Conservation (phyloP, 2,329 filamentous ascomycete species). For the Podosphaera fusca region DNA sequence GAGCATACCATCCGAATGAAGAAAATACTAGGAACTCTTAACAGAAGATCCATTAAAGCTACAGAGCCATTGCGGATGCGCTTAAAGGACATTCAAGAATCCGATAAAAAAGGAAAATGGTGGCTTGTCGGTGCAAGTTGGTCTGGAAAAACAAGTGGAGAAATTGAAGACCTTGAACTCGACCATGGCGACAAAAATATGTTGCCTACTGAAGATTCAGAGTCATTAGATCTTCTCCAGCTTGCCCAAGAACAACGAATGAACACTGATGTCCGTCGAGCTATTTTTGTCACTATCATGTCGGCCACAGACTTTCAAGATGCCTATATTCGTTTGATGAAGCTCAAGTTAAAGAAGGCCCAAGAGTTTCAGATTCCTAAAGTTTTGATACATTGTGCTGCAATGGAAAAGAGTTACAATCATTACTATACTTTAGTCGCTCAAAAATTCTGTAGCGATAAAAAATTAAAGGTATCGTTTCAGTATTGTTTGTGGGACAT, state of each 20-base stretch:
- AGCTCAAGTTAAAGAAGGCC: slow-evolving; percentile 64
- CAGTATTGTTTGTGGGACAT: slow-evolving; percentile 71
- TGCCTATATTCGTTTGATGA: slow-evolving; percentile 55
- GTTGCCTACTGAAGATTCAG: slow-evolving; percentile 14
- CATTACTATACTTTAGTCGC: slow-evolving; percentile 82
- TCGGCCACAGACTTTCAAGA: slow-evolving; percentile 67
- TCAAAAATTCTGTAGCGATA: slow-evolving; percentile 50
- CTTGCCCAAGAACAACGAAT: slow-evolving; percentile 17
- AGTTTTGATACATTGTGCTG: slow-evolving; percentile 70
- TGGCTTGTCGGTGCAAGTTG: slow-evolving; percentile 97
- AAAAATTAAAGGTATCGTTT: slow-evolving; percentile 59
- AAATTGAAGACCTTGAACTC: slow-evolving; percentile 10
- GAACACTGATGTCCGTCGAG: slow-evolving; percentile 21
- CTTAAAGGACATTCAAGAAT: slow-evolving; percentile 58
- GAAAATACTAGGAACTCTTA: slow-evolving; percentile 63
- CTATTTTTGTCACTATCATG: slow-evolving; percentile 86
- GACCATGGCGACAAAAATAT: slow-evolving; percentile 8
- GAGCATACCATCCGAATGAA: slow-evolving; percentile 78
- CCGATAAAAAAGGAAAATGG: slow-evolving; percentile 83
- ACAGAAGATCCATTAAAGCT: slow-evolving; percentile 41
- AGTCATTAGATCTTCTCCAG: slow-evolving; percentile 15
- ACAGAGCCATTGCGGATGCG: slow-evolving; percentile 65
- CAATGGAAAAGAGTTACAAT: slow-evolving; percentile 67
- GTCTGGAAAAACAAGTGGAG: slow-evolving; percentile 21
- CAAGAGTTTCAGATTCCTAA: slow-evolving; percentile 72